phyloP scores from a whole-genome alignment of 2,329 filamentous ascomycete genomes.

The Sporothrix protearum region DNA sequence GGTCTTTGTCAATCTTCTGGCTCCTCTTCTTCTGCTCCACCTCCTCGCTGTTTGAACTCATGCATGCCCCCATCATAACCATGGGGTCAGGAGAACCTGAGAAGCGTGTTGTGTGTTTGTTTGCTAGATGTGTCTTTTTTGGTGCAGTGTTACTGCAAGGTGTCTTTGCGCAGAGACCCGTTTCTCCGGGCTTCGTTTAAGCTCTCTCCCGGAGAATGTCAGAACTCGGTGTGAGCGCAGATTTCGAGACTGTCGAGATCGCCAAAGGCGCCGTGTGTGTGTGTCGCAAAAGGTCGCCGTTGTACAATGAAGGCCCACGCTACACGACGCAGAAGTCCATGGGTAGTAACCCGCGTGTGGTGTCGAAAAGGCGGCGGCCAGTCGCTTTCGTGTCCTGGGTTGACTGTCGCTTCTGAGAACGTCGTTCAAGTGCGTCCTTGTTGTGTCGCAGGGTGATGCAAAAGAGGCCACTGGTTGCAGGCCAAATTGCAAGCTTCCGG shows the following conservation, averaged over 20 bases:
- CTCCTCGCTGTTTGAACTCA: slow-evolving; percentile 84
- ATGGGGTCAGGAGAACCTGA: neutral
- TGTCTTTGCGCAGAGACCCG: neutral
- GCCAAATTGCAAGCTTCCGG: neutral
- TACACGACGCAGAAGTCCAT: slow-evolving; percentile 20
- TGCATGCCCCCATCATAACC: slow-evolving; percentile 77
- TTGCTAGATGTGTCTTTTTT: neutral
- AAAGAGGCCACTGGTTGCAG: neutral
- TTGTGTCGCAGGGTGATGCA: neutral
- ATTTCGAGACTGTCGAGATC: neutral
- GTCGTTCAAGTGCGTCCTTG: neutral
- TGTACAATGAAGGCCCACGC: neutral
- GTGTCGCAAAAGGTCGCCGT: neutral
- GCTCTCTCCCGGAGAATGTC: neutral
- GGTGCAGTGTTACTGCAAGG: neutral
- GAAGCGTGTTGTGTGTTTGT: neutral
- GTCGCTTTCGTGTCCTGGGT: neutral
- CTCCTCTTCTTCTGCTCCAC: slow-evolving; percentile 93
- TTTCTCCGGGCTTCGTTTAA: neutral
- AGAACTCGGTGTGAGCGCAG: neutral
- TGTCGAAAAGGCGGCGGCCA: neutral
- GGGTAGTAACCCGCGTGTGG: neutral
- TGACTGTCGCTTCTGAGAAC: neutral
- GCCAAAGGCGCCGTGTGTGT: neutral
- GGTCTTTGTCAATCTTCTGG: slow-evolving; percentile 86